These are phyloP conservation scores for Syncephalastrum sp. DNA, from an alignment of 371 early-diverging fungal genomes.

Conservation along the genomic window DNA sequence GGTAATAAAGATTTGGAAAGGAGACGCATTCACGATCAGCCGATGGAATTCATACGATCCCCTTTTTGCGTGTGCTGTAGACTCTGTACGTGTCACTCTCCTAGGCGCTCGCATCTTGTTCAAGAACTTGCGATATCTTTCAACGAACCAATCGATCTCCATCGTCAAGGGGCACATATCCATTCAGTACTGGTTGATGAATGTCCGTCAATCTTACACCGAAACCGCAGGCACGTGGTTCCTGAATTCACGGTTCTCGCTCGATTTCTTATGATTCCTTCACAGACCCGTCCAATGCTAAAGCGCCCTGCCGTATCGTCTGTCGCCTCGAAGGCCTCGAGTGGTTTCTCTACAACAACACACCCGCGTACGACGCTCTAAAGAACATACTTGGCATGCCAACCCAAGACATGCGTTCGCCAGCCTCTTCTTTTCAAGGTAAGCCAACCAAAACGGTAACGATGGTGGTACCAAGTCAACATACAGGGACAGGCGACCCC, in stretches of 20 bases:
- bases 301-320: constrained; percentile 62
- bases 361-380: constrained; percentile 70
- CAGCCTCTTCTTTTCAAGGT: not conserved
- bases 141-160: constrained; percentile 71
- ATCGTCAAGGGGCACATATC: constrained; percentile 80
- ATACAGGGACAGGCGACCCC: constrained; percentile 17
- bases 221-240: constrained; percentile 21
- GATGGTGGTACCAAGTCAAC: not conserved
- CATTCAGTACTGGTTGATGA: constrained; percentile 74
- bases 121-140: constrained; percentile 73
- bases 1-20: constrained; percentile 42
- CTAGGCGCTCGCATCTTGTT: constrained; percentile 82
- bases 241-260: not conserved
- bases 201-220: constrained; percentile 56
- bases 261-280: constrained; percentile 1
- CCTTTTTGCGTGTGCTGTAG: constrained; percentile 34
- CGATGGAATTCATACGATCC: not conserved
- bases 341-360: constrained; percentile 82
- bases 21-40: not conserved
- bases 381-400: constrained; percentile 55
- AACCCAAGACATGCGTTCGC: not conserved
- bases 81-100: constrained; percentile 73
- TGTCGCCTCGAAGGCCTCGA: constrained; percentile 81
- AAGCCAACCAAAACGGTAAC: not conserved
- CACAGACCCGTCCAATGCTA: constrained; percentile 18